Base-by-base conservation (phyloP, 176 grass and related monocot species). In the Puccinellia tenuiflora region DNA sequence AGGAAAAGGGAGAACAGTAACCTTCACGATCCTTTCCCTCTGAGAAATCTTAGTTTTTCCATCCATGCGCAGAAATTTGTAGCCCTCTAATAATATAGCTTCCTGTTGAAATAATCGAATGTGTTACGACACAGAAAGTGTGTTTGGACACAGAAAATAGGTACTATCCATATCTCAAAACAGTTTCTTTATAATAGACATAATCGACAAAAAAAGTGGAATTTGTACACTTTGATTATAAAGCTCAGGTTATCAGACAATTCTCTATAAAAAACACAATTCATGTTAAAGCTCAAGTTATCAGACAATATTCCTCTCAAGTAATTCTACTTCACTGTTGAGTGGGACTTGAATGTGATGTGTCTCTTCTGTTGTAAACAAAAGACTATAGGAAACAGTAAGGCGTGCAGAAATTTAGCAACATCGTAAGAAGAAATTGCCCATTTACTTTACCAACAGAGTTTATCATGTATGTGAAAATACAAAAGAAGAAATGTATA, bases 1-100 rank as follows among this genome's bases (percentile, higher is more conserved):
- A 67, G 9, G 34, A 89, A 55, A 25, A 62, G 24, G 47, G 25
- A 74, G 25, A 47, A 76, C 47, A 80, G 5, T 2, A 74, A 97
- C 95, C 90, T 94, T 94, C 50, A 97, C 95, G 61, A 91, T 94
- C 79, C 79, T 97, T 74, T 94, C 86, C 72, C 95, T 90, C 21
- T 92, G 86, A 81, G 88, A 78, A 80, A 94, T 65, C 75, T 94
- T 92, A 38, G 95, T 94, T 28, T 79, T 91, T 53, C 95, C 92
- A 84, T 97, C 95, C 79, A 97, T 97, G 43, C 92, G 88, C 37
- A 92, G 89, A 81, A 92, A 94, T 10, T 81, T 84, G 65, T 94
- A 97, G 21, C 92, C 95, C 66, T 92, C 86, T 35, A 68, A 79
- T 69, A 86, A 73, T 76, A 97, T 89, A 63, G 92, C 84, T 79